Evolutionary conservation across 2,329 filamentous ascomycete genomes (phyloP).

Genomic region (Diaporthe sp.): DNA sequence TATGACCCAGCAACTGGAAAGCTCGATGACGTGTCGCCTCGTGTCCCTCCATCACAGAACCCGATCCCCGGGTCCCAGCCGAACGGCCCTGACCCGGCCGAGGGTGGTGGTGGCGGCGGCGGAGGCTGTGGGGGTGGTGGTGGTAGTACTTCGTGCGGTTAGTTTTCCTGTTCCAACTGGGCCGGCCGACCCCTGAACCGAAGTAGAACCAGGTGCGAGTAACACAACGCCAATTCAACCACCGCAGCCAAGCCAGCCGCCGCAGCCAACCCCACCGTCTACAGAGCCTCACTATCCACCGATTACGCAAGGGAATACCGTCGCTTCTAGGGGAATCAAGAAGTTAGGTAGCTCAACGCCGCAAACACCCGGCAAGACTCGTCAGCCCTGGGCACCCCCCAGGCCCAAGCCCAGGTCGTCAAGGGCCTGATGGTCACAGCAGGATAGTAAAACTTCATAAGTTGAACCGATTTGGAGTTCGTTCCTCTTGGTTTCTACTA

Average conservation of each 20-base stretch:
- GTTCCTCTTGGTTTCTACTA: too few species aligned
- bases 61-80: constrained; percentile 16
- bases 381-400: too few species aligned
- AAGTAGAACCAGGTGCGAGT: not conserved
- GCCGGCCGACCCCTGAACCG: not conserved
- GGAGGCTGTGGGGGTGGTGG: not conserved
- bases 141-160: not conserved
- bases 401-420: too few species aligned
- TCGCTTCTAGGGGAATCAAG: not conserved
- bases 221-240: not conserved
- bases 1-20: not conserved
- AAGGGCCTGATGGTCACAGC: too few species aligned
- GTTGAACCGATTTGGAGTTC: too few species aligned
- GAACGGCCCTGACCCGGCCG: not conserved
- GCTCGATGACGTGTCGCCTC: not conserved
- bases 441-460: too few species aligned
- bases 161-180: not conserved
- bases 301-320: too few species aligned
- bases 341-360: not conserved
- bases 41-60: not conserved
- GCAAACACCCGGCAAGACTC: not conserved
- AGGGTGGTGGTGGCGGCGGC: not conserved
- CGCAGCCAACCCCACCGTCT: not conserved
- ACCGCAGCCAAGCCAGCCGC: not conserved
- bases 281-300: too few species aligned